These are phyloP conservation scores for Colletotrichum incanum DNA, from an alignment of 2,329 filamentous ascomycete genomes.

Conservation along the genomic window DNA sequence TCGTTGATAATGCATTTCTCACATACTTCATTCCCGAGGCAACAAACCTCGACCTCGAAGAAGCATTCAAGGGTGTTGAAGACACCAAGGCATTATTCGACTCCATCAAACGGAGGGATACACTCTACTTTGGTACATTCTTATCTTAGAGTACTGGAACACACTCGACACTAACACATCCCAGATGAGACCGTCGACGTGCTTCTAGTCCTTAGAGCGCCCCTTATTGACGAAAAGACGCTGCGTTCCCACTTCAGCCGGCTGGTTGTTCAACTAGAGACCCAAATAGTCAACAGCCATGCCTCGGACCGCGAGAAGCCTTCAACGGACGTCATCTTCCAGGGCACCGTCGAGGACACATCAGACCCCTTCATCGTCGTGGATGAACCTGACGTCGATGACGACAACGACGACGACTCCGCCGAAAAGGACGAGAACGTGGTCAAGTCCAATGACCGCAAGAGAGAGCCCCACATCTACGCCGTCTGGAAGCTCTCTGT, in stretches of 20 bases:
- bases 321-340: conserved; percentile 73
- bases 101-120: conserved; percentile 73
- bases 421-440: conserved; percentile 44
- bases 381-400: conserved; percentile 54
- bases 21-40: conserved; percentile 73
- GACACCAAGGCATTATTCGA: conserved; percentile 66
- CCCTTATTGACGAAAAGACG: conserved; percentile 69
- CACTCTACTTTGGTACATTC: conserved; percentile 79
- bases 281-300: conserved; percentile 73
- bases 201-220: conserved; percentile 78
- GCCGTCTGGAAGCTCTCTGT: conserved; percentile 74
- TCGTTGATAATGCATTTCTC: conserved; percentile 73
- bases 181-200: conserved; percentile 82
- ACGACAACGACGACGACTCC: conserved; percentile 45
- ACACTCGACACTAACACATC: conserved; percentile 45
- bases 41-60: conserved; percentile 69
- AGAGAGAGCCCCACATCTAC: conserved; percentile 61
- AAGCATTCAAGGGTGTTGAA: conserved; percentile 62
- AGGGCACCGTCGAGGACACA: conserved; percentile 65
- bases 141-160: conserved; percentile 23
- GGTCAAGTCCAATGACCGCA: conserved; percentile 42
- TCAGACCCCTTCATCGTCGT: conserved; percentile 67
- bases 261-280: conserved; percentile 78
- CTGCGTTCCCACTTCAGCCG: conserved; percentile 74
- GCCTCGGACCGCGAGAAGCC: conserved; percentile 64